Conservation (phyloP, 2,329 filamentous ascomycete species). For the Cladosporium phlei region DNA sequence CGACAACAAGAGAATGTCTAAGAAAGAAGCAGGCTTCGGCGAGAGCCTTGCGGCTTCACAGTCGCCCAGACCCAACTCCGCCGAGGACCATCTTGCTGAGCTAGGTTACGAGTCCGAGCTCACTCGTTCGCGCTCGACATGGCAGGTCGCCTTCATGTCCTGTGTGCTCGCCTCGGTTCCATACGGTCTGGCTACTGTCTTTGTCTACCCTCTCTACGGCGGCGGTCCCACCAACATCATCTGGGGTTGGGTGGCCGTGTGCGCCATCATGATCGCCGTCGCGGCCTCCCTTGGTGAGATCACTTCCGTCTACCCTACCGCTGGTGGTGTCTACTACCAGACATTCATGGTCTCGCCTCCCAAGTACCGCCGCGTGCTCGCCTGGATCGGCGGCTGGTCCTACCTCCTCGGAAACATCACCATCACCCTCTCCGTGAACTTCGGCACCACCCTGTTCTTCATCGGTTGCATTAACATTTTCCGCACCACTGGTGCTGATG, state of each 20-base stretch:
- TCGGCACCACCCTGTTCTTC: conserved; percentile 58
- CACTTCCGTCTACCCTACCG: conserved; percentile 57
- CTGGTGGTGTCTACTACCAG: conserved; percentile 72
- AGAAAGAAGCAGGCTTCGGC: conserved; percentile 13
- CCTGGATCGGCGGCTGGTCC: conserved; percentile 70
- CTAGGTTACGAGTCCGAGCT: conserved; percentile 65
- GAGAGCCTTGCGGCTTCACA: conserved; percentile 2
- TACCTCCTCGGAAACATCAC: conserved; percentile 77
- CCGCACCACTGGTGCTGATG: conserved; percentile 34
- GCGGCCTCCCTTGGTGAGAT: conserved; percentile 68
- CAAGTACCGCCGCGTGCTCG: conserved; percentile 57
- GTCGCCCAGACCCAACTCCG: conserved; percentile 33
- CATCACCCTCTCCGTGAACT: conserved; percentile 78
- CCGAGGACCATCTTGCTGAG: conserved; percentile 59
- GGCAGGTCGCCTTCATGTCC: conserved; percentile 39
- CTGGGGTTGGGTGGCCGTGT: conserved; percentile 67
- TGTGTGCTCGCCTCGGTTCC: conserved; percentile 72
- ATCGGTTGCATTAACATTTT: conserved; percentile 49
- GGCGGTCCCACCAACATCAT: conserved; percentile 66
- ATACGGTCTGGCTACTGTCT: conserved; percentile 66
- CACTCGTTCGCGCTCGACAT: conserved; percentile 63
- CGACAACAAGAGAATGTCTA: conserved; percentile 3
- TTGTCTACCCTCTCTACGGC: conserved; percentile 62
- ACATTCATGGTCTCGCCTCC: conserved; percentile 67
- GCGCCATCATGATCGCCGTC: conserved; percentile 66